phyloP scores from a whole-genome alignment of 2,329 filamentous ascomycete genomes.

The Cladosporium phlei region DNA sequence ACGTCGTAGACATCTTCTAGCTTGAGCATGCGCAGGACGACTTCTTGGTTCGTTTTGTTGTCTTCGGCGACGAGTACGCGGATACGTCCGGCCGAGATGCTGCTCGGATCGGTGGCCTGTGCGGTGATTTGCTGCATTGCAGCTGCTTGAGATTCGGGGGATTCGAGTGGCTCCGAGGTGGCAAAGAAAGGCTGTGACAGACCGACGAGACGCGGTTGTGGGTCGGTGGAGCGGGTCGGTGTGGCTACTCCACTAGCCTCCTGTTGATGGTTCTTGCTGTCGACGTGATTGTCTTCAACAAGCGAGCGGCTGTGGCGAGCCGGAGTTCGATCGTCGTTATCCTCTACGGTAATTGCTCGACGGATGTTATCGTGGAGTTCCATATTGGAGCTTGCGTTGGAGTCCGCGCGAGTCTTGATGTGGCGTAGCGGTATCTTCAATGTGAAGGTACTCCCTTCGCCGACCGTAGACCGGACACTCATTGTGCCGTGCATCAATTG shows the following conservation, averaged over 20 bases:
- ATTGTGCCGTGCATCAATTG: constrained; percentile 78
- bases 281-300: constrained; percentile 7
- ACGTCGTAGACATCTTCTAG: constrained; percentile 81
- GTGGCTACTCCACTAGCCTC: constrained; percentile 32
- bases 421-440: constrained; percentile 79
- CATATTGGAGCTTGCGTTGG: constrained; percentile 38
- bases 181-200: constrained; percentile 79
- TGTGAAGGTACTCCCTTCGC: constrained; percentile 73
- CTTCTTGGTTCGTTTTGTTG: constrained; percentile 61
- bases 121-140: constrained; percentile 62
- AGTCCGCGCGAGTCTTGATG: constrained; percentile 61
- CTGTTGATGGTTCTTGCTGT: constrained; percentile 18
- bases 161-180: constrained; percentile 42
- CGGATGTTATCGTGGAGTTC: constrained; percentile 20
- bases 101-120: constrained; percentile 42
- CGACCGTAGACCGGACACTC: constrained; percentile 63
- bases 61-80: constrained; percentile 83
- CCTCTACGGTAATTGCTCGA: neutral
- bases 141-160: constrained; percentile 58
- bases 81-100: constrained; percentile 51
- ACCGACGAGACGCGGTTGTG: constrained; percentile 74
- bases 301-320: constrained; percentile 18
- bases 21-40: constrained; percentile 61
- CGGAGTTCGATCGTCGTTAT: constrained; percentile 10
- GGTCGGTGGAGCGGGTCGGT: constrained; percentile 41